These are phyloP conservation scores for Periglandula ipomoeae DNA, from an alignment of 2,329 filamentous ascomycete genomes.

Conservation along the genomic window DNA sequence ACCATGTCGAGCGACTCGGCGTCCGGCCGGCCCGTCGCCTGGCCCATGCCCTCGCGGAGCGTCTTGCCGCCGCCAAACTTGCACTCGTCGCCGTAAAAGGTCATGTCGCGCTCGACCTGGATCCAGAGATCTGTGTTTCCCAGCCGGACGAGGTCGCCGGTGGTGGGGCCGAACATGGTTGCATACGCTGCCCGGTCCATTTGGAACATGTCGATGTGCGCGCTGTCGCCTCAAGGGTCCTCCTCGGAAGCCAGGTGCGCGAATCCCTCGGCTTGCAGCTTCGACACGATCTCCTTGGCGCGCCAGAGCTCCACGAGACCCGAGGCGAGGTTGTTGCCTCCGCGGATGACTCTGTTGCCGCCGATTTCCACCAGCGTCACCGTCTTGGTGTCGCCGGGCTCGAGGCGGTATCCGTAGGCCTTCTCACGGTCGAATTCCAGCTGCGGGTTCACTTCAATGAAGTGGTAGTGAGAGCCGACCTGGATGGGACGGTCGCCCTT, in stretches of 20 bases:
- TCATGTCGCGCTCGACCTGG: slow-evolving; percentile 77
- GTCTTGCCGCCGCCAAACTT: slow-evolving; percentile 94
- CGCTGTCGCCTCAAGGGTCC: slow-evolving; percentile 39
- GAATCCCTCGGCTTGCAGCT: slow-evolving; percentile 65
- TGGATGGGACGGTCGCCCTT: slow-evolving; percentile 86
- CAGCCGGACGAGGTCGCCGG: slow-evolving; percentile 73
- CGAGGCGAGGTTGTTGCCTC: slow-evolving; percentile 71
- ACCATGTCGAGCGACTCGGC: slow-evolving; percentile 72
- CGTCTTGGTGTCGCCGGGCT: slow-evolving; percentile 86
- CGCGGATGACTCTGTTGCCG: slow-evolving; percentile 68
- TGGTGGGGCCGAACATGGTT: slow-evolving; percentile 88
- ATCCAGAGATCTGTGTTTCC: slow-evolving; percentile 86
- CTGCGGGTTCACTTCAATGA: slow-evolving; percentile 87
- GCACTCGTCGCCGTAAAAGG: slow-evolving; percentile 84
- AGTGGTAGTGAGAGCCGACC: slow-evolving; percentile 92
- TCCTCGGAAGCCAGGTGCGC: slow-evolving; percentile 55
- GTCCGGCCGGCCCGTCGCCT: slow-evolving; percentile 69
- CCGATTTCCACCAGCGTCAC: slow-evolving; percentile 84
- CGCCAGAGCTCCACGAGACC: slow-evolving; percentile 60
- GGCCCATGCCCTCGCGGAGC: slow-evolving; percentile 89
- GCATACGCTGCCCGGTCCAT: slow-evolving; percentile 75
- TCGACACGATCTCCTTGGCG: slow-evolving; percentile 55
- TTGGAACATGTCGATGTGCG: slow-evolving; percentile 50
- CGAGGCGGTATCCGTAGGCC: slow-evolving; percentile 77
- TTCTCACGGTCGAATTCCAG: slow-evolving; percentile 78